Evolutionary conservation across 495 filamentous ascomycete species (phyloP), one percentile per base, ranked within the genome.

Genomic region (Aspergillus asperescens): DNA sequence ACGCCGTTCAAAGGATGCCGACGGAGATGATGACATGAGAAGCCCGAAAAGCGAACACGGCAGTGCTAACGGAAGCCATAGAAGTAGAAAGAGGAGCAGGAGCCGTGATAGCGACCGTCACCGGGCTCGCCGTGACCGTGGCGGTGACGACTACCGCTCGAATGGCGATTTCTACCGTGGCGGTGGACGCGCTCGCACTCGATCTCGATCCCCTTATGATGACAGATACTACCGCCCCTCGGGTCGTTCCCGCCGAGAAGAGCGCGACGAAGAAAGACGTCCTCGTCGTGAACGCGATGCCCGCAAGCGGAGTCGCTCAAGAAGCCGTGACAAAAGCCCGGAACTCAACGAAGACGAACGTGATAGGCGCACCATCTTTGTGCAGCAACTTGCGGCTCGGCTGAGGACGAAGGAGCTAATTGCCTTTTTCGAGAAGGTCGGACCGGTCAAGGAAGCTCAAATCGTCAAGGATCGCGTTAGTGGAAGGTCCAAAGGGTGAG

Each of bases 381-480:
- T 97, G 37, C 93, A 97, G 73, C 94, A 99, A 66, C 83, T 99
- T 57, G 91, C 93, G 47, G 89, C 88, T 46, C 89, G 93, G 60
- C 77, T 97, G 51, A 84, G 90, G 54, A 93, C 89, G 48, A 91
- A 89, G 63, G 90, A 99, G 66, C 79, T 99, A 46, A 89, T 92
- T 70, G 81, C 81, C 50, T 99, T 99, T 66, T 99, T 99, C 65
- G 89, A 95, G 70, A 91, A 92, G 72, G 88, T 92, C 62, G 94
- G 94, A 59, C 87, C 89, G 25, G 93, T 99, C 22, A 94, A 91
- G 62, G 94, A 97, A 70, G 94, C 94, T 46, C 93, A 96, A 71
- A 97, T 99, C 61, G 94, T 99, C n/a, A 97, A 96, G 74, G 94
- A 99, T 62, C 80, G 94, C 52, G 89, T 97, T 49, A 95, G 89